These are phyloP conservation scores for Coniferiporia sulphurascens DNA, from an alignment of 1,284 basidiomycete genomes.

Conservation along the genomic window DNA sequence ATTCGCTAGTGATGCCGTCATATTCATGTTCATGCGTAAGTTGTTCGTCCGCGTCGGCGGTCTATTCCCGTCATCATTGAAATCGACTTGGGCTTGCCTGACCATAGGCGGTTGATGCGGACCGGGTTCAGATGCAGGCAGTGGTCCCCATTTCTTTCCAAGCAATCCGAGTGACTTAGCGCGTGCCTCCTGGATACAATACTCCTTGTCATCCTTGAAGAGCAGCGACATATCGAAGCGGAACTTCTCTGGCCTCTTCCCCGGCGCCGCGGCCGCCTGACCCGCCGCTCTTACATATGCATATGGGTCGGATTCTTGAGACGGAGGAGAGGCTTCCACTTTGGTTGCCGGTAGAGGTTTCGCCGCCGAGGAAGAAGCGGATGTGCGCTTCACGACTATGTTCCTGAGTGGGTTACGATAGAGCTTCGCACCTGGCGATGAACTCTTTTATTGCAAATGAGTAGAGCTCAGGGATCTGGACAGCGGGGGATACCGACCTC, in stretches of 20 bases:
- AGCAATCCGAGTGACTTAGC: slow-evolving; percentile 73
- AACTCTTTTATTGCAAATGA: neutral
- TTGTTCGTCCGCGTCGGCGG: slow-evolving; percentile 26
- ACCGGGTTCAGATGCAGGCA: slow-evolving; percentile 41
- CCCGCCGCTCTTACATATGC: slow-evolving; percentile 45
- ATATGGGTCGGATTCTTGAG: slow-evolving; percentile 14
- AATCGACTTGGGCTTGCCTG: slow-evolving; percentile 36
- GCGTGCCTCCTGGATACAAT: slow-evolving; percentile 69
- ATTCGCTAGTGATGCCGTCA: slow-evolving; percentile 28
- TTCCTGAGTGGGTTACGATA: slow-evolving; percentile 55
- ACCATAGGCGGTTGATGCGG: slow-evolving; percentile 25
- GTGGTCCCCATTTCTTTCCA: slow-evolving; percentile 75
- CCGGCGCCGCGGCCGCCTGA: slow-evolving; percentile 59
- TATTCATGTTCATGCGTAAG: slow-evolving; percentile 13
- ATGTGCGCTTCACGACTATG: slow-evolving; percentile 29
- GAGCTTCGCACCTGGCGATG: slow-evolving; percentile 27
- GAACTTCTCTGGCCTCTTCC: slow-evolving; percentile 65
- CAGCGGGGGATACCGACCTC: slow-evolving; percentile 8
- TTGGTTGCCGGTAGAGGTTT: slow-evolving; percentile 28
- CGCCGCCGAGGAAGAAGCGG: slow-evolving; percentile 26
- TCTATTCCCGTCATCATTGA: slow-evolving; percentile 49
- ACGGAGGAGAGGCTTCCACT: neutral
- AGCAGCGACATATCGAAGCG: slow-evolving; percentile 62
- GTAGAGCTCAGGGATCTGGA: neutral
- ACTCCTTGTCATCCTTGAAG: slow-evolving; percentile 65